These are phyloP conservation scores for Sarcodon aspratus DNA, from an alignment of 768 basidiomycete genomes.

Conservation along the genomic window DNA sequence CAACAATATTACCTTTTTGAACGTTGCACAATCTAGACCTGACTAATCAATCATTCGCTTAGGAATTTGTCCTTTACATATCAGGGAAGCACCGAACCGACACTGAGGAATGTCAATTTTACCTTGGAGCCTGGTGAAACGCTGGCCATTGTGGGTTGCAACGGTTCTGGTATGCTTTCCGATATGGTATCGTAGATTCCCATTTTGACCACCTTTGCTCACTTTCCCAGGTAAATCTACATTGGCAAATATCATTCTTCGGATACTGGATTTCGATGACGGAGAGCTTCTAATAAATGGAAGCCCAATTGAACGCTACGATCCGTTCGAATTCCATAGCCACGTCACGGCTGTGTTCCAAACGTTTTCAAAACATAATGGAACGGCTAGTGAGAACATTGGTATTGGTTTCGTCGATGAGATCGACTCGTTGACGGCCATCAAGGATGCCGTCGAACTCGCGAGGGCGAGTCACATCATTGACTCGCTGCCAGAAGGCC, in stretches of 20 bases:
- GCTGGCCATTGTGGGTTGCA: constrained; percentile 78
- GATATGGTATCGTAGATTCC: background rate
- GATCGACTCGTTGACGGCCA: constrained; percentile 40
- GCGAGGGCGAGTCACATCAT: constrained; percentile 64
- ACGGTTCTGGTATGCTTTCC: constrained; percentile 55
- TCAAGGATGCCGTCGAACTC: constrained; percentile 55
- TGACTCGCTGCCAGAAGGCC: constrained; percentile 53
- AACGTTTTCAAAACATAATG: constrained; percentile 71
- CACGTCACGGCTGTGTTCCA: constrained; percentile 80
- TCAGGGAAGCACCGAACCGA: constrained; percentile 59
- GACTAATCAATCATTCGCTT: constrained; percentile 9
- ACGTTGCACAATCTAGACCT: constrained; percentile 1
- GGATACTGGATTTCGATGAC: constrained; percentile 65
- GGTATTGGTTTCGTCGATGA: constrained; percentile 71
- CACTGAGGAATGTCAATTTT: constrained; percentile 60
- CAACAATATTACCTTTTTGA: background rate
- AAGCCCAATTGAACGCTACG: constrained; percentile 50
- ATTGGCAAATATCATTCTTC: constrained; percentile 69
- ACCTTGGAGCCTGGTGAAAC: constrained; percentile 64
- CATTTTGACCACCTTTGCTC: background rate
- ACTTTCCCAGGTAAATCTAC: constrained; percentile 65
- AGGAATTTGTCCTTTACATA: constrained; percentile 68
- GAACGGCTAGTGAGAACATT: constrained; percentile 72
- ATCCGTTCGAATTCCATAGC: constrained; percentile 60
- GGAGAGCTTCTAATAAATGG: constrained; percentile 65